These are phyloP conservation scores for Elaeis guineensis DNA, from an alignment of 176 grass and related monocot genomes.

Conservation along the genomic window DNA sequence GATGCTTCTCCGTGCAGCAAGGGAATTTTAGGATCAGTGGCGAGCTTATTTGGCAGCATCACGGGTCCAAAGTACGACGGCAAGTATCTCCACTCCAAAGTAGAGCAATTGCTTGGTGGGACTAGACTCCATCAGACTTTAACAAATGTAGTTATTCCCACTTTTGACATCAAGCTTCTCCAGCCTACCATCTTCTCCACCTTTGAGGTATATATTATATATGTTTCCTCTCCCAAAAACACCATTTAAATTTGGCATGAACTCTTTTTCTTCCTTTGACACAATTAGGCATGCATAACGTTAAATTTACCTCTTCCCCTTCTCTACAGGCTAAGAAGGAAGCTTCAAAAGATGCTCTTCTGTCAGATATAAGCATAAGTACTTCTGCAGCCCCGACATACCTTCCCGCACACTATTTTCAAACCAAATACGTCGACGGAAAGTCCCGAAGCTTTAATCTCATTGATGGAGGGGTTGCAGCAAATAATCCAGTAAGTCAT, in stretches of 20 bases:
- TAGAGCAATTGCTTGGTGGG: background rate
- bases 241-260: too few relatives aligned
- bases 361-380: background rate
- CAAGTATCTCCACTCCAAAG: slow-evolving; percentile 1
- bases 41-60: background rate
- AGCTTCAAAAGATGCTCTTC: background rate
- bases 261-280: too few relatives aligned
- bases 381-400: background rate
- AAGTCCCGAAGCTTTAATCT: background rate
- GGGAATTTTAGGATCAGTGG: background rate
- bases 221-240: too few relatives aligned
- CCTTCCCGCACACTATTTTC: background rate
- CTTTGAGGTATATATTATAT: slow-evolving; percentile 1
- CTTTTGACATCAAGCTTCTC: slow-evolving; percentile 12
- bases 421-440: background rate
- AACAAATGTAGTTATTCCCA: background rate
- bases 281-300: too few relatives aligned
- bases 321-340: background rate
- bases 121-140: background rate
- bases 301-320: background rate
- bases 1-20: background rate
- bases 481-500: slow-evolving; percentile 7
- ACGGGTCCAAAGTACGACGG: background rate
- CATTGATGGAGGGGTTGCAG: slow-evolving; percentile 3
- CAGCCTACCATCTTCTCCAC: slow-evolving; percentile 11